Base-by-base conservation (phyloP, 345 rosid species). In the Moringa oleifera region DNA sequence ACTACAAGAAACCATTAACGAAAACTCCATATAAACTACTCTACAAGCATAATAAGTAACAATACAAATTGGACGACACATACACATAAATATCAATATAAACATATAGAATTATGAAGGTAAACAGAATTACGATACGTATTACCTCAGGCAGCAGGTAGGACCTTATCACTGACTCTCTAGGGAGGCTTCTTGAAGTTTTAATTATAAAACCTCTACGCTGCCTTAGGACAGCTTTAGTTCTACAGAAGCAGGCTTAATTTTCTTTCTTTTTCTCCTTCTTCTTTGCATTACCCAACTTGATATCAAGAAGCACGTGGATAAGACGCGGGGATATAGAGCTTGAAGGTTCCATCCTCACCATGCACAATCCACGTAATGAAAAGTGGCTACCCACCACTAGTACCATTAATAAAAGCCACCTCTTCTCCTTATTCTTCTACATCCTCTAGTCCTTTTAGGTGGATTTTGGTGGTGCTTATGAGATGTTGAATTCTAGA, bases 301-400 rank as follows among this genome's bases (percentile, higher is more conserved):
- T 79, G 73, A 84, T 77, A 53, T 85, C 84, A 37, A 94, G 88
- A 21, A 90, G 78, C 15, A 79, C 74, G 59, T 84, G 85, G 60
- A 93, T 23, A 58, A 86, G 75, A 23, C 68, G 68, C 6, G 31
- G 85, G 82, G 18, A 82, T 63, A 62, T 83, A 96, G 60, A 93
- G 80, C 72, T 77, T 75, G 59, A 90, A 84, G 20, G 79, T 83
- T 1, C 97, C 99, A 62, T 94, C 95, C 57, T 86, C 97, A 17
- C 95, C 91, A 41, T 96, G 97, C 49, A 86, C 82, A 45, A 90
- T 88, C 96, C 96, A 94, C 31, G 99, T n/a, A 97, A 93, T 83
- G 84, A 77, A 72, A 4, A 86, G 75, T 75, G 87, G 91, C 66
- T 73, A 80, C 2, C 63, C 60, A 6, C 68, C 45, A 59, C 16